Percentiles rank a stretch among this genome's conserved stretches.
Evolutionary conservation across 352 stramenopile genomes (phyloP).

Genomic region (Phytophthora fragariaefolia): DNA sequence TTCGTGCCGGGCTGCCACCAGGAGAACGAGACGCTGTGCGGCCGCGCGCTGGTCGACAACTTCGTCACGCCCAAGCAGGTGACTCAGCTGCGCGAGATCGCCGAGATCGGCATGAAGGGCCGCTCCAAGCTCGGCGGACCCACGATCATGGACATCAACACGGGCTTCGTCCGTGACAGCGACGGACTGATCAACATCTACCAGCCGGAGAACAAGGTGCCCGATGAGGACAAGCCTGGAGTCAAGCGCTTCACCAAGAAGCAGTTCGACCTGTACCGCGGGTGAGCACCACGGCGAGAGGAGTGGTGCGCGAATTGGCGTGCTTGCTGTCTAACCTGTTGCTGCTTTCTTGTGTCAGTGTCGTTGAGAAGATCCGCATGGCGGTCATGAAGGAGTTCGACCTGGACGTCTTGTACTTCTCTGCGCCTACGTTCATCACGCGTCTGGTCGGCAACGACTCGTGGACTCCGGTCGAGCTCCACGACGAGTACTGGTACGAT

Average conservation of each 20-base stretch:
- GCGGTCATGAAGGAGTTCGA: constrained; percentile 84
- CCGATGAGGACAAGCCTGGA: constrained; percentile 40
- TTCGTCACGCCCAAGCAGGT: constrained; percentile 82
- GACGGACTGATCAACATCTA: constrained; percentile 93
- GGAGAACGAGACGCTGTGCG: constrained; percentile 60
- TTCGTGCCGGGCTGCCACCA: constrained; percentile 79
- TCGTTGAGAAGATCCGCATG: constrained; percentile 84
- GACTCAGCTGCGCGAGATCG: constrained; percentile 76
- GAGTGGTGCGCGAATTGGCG: background rate
- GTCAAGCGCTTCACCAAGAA: constrained; percentile 75
- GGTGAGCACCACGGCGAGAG: constrained; percentile 31
- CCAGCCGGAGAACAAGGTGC: constrained; percentile 51
- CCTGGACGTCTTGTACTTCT: constrained; percentile 88
- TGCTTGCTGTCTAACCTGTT: constrained; percentile 9
- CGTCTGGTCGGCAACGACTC: constrained; percentile 85
- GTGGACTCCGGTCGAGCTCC: constrained; percentile 80
- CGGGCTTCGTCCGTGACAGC: constrained; percentile 87
- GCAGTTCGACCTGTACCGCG: constrained; percentile 85
- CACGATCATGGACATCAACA: constrained; percentile 94
- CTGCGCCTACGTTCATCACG: constrained; percentile 94
- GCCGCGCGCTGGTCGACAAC: constrained; percentile 69
- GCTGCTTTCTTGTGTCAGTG: constrained; percentile 34
- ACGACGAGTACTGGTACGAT: constrained; percentile 93
- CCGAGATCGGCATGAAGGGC: constrained; percentile 83
- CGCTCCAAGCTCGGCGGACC: constrained; percentile 77